Evolutionary conservation across 2,329 filamentous ascomycete species (phyloP).

Genomic region (Fusarium multiceps): DNA sequence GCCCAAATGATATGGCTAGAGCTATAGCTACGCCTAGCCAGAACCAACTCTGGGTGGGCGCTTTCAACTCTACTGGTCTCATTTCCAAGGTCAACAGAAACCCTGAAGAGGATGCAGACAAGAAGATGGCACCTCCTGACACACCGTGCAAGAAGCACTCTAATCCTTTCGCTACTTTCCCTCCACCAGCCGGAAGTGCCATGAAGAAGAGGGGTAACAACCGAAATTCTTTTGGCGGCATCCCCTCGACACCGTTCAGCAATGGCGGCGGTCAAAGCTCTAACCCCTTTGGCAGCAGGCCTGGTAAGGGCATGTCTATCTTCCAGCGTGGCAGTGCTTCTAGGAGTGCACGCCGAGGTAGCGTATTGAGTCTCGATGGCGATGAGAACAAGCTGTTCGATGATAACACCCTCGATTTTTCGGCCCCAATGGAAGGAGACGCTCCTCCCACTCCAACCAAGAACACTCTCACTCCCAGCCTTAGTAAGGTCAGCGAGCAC

Average conservation of each 20-base stretch:
- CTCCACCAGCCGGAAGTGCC: conserved; percentile 67
- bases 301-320: conserved; percentile 71
- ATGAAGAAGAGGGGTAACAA: conserved; percentile 71
- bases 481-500: conserved; percentile 53
- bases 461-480: conserved; percentile 61
- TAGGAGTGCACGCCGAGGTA: conserved; percentile 66
- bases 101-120: conserved; percentile 72
- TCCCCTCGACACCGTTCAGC: conserved; percentile 85
- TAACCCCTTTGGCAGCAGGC: conserved; percentile 61
- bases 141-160: conserved; percentile 93
- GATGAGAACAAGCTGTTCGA: conserved; percentile 71
- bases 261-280: conserved; percentile 61
- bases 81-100: conserved; percentile 94
- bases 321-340: conserved; percentile 68
- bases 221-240: conserved; percentile 76
- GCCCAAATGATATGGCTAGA: conserved; percentile 48
- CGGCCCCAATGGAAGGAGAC: conserved; percentile 61
- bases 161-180: conserved; percentile 75
- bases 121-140: conserved; percentile 82
- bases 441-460: conserved; percentile 96
- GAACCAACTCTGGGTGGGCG: conserved; percentile 73
- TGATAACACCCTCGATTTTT: conserved; percentile 47
- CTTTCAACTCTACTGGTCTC: conserved; percentile 93
- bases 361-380: conserved; percentile 83
- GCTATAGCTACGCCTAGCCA: conserved; percentile 60